A percentile compares a stretch with the other conserved stretches of the same genome.
These are phyloP conservation scores for Aspergillus uvarum DNA, from an alignment of 2,329 filamentous ascomycete genomes.

Conservation along the genomic window DNA sequence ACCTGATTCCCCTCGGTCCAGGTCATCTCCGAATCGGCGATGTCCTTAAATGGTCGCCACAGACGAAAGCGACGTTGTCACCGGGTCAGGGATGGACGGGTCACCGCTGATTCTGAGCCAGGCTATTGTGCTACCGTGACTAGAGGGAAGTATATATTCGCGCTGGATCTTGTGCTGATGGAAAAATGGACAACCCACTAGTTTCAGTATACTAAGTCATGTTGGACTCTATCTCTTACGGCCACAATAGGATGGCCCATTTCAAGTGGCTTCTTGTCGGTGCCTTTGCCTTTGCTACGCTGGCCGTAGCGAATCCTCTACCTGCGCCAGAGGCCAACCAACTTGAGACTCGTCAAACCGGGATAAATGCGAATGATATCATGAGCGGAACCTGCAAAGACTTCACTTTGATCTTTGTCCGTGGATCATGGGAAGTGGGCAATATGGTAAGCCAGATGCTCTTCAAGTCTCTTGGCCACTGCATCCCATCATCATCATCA, in stretches of 20 bases:
- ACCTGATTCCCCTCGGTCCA: neutral
- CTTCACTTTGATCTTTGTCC: constrained; percentile 44
- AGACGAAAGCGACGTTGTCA: neutral
- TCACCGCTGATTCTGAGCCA: neutral
- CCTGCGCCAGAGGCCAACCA: neutral
- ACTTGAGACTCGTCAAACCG: constrained; percentile 14
- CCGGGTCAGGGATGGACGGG: neutral
- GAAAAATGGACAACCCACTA: neutral
- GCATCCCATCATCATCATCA: neutral
- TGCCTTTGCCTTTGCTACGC: constrained; percentile 14
- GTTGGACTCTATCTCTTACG: neutral
- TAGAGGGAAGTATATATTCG: neutral
- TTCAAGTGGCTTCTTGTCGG: constrained; percentile 17
- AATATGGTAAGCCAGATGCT: constrained; percentile 33
- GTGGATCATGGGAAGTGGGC: constrained; percentile 42
- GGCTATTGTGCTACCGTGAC: too few species aligned
- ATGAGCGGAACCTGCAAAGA: constrained; percentile 35
- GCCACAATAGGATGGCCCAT: constrained; percentile 9
- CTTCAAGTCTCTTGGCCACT: too few species aligned
- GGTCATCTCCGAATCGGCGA: neutral
- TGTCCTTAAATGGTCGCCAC: neutral
- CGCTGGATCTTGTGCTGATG: neutral
- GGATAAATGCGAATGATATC: constrained; percentile 37
- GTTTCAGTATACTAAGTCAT: too few species aligned
- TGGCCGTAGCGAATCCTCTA: constrained; percentile 18